Evolutionary conservation across 192 early-diverging fungal species (phyloP), one percentile per base, ranked within the genome.

Genomic region (Anaeromyces robustus): DNA sequence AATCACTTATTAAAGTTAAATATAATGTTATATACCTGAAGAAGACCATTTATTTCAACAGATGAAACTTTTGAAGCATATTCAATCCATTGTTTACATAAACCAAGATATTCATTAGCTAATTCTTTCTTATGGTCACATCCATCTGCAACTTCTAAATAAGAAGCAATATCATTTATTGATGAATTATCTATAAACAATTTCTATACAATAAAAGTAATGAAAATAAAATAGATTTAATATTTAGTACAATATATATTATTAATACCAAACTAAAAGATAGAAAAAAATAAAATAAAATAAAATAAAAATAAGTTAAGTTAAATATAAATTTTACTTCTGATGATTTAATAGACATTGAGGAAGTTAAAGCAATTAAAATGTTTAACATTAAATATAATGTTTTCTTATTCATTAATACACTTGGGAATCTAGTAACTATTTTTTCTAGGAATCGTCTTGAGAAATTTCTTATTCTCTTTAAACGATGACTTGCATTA

Each of bases 71-170:
- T 84, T 59, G 92, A 89, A 29, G 89, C 86, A 31, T 90, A 79
- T 30, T 83, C 85, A 29, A 95, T 86, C 94, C 94, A 95, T 81
- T 88, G 89, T 34, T 85, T 89, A 30, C 91, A 90, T 79, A 88
- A 83, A 29, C 89, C 91, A 1, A 87, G 88, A 32, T 93, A 87
- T 39, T 84, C 86, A 26, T 87, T 84, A 43, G 90, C 89, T 41
- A 95, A 81, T 29, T 91, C 88, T 82, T 90, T 89, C 77, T 93
- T 93, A 81, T 95, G 93, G 30, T 86, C 79, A 79, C 92, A 90
- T 4, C 92, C 91, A 84, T 95, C 94, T 13, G 91, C 89, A 31
- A 95, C 82, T 80, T 92, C 88, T 77, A 95, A 84, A 18, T 68
- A 68, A 0, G 52, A 68, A 11, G 26, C 19, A n/a, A 68, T 19